Conservation (phyloP, 306 rosid species). For the Dryas drummondii region DNA sequence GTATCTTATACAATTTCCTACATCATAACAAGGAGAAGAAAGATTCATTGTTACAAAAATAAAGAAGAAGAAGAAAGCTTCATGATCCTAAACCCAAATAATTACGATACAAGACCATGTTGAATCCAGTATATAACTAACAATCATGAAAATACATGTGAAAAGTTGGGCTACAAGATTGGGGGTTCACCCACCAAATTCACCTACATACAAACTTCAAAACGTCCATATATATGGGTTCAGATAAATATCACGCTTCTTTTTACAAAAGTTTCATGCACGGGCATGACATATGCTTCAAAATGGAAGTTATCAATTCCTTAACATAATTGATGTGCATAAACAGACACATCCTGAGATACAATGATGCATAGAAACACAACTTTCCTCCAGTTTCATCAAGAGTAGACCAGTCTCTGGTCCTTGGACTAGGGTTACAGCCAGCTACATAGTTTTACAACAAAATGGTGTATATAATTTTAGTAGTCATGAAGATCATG, state of each 20-base stretch:
- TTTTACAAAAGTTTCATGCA: constrained; percentile 14
- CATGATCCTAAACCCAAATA: no score
- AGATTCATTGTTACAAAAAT: no score
- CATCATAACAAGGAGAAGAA: no score
- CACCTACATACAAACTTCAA: background rate
- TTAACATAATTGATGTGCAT: constrained; percentile 13
- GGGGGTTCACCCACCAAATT: no score
- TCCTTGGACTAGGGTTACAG: background rate
- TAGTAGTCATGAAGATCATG: constrained; percentile 30
- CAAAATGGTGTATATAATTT: constrained; percentile 24
- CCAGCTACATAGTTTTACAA: constrained; percentile 21
- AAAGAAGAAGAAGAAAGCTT: no score
- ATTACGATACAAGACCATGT: no score
- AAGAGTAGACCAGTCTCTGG: background rate
- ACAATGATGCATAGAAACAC: constrained; percentile 7
- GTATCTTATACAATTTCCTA: no score
- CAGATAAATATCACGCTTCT: background rate
- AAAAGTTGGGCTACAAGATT: no score
- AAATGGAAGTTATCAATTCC: background rate
- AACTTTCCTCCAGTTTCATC: constrained; percentile 16
- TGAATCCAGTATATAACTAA: background rate
- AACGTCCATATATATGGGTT: background rate
- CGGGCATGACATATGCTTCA: constrained; percentile 1
- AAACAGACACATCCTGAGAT: background rate
- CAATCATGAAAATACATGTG: background rate